Percentiles rank a stretch among this genome's conserved stretches.
These are phyloP conservation scores for Jaltomata sinuosa DNA, from an alignment of 257 asterid species.

Conservation along the genomic window DNA sequence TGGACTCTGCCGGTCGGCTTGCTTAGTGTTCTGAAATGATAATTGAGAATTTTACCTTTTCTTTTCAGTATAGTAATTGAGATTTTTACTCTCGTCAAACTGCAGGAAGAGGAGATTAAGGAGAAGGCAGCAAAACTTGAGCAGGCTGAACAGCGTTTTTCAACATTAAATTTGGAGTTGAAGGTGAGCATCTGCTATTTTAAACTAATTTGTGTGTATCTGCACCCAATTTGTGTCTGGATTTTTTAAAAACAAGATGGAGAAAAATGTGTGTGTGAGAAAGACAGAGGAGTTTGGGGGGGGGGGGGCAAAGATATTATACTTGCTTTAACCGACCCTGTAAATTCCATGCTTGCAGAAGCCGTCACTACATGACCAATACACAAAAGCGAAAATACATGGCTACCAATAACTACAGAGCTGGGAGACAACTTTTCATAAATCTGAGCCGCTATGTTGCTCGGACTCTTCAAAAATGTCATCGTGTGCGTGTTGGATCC, in stretches of 20 bases:
- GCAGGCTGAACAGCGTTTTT: slow-evolving; percentile 76
- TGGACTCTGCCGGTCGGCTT: background rate
- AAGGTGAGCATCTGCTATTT: slow-evolving; percentile 44
- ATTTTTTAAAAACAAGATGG: background rate
- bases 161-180: slow-evolving; percentile 69
- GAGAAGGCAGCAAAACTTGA: slow-evolving; percentile 61
- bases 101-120: slow-evolving; percentile 80
- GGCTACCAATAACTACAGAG: no score
- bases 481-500: no score
- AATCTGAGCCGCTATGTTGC: no score
- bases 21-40: background rate
- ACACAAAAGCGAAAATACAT: no score
- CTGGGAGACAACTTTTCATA: no score
- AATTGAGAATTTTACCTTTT: slow-evolving; percentile 5
- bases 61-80: background rate
- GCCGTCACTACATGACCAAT: background rate
- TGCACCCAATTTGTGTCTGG: background rate
- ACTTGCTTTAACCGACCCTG: background rate
- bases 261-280: background rate
- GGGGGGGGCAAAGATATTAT: background rate
- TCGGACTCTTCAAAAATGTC: no score
- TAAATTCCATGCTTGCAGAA: background rate
- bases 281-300: no score
- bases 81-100: background rate
- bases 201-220: background rate